phyloP scores from a whole-genome alignment of 1,139 yeast species.

The Nakaseomyces nivariensis region DNA sequence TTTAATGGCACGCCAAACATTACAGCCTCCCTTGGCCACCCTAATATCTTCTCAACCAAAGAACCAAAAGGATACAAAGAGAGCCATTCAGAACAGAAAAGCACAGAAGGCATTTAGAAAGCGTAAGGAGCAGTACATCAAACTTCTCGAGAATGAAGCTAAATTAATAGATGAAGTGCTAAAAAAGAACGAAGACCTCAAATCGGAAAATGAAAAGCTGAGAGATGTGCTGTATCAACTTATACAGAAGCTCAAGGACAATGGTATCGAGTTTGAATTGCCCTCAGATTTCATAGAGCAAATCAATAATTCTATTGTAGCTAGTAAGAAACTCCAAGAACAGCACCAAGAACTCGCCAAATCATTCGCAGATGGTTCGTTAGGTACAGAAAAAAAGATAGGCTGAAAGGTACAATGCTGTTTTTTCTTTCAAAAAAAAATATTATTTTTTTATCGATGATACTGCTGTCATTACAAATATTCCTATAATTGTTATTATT shows the following conservation, averaged over 20 bases:
- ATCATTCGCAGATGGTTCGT: background rate
- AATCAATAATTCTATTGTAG: background rate
- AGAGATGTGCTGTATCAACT: constrained; percentile 10
- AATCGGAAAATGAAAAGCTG: constrained; percentile 60
- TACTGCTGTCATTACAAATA: too few species aligned
- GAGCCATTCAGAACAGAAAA: constrained; percentile 80
- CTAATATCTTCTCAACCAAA: background rate
- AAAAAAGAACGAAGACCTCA: constrained; percentile 52
- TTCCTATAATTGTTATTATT: too few species aligned
- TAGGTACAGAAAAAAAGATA: background rate
- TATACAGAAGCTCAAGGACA: background rate
- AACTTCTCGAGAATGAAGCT: constrained; percentile 64
- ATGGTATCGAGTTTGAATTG: background rate
- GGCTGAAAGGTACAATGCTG: background rate
- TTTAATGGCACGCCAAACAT: background rate
- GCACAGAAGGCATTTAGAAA: constrained; percentile 85
- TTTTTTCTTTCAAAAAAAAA: too few species aligned
- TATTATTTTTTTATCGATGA: background rate
- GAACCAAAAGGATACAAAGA: constrained; percentile 45
- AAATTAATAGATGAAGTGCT: constrained; percentile 49
- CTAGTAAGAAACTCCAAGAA: background rate
- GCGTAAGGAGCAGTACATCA: constrained; percentile 66
- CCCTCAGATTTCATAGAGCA: background rate
- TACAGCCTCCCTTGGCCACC: background rate
- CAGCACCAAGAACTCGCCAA: background rate